Percentiles rank a stretch among this genome's conserved stretches.
Conservation (phyloP, 306 rosid genomes). For the Psophocarpus tetragonolobus region DNA sequence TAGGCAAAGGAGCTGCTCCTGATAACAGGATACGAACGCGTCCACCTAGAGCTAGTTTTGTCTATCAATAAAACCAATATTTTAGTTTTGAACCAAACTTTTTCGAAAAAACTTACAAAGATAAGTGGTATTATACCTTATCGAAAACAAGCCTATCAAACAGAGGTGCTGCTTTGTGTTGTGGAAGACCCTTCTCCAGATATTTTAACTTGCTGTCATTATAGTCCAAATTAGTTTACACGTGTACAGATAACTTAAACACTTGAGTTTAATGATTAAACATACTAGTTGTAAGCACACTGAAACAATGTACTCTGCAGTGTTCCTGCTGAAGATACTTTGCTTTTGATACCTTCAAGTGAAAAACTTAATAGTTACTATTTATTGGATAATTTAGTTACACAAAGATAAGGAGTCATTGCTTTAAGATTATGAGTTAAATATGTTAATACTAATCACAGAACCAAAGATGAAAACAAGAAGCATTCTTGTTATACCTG, state of each 20-base stretch:
- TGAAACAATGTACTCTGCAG: constrained; percentile 62
- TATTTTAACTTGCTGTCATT: constrained; percentile 65
- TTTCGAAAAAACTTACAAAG: neutral
- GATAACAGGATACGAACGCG: constrained; percentile 70
- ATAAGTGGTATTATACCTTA: constrained; percentile 49
- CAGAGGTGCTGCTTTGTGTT: constrained; percentile 80
- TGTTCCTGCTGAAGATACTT: constrained; percentile 69
- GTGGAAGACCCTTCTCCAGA: constrained; percentile 78
- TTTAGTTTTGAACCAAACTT: constrained; percentile 4
- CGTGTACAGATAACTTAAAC: constrained; percentile 17
- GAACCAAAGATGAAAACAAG: neutral
- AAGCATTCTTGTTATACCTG: constrained; percentile 43
- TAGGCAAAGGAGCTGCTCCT: constrained; percentile 89
- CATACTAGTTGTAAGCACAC: constrained; percentile 82
- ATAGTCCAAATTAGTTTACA: constrained; percentile 38
- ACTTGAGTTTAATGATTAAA: neutral
- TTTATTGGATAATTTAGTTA: neutral
- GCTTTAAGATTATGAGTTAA: constrained; percentile 16
- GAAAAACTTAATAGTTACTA: constrained; percentile 2
- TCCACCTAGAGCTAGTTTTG: constrained; percentile 80
- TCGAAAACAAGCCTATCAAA: constrained; percentile 82
- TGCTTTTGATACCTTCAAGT: constrained; percentile 56
- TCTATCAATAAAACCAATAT: constrained; percentile 42
- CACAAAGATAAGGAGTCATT: neutral
- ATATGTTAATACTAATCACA: neutral